These are phyloP conservation scores for Candida morakotiae DNA, from an alignment of 805 yeast genomes.

Conservation along the genomic window DNA sequence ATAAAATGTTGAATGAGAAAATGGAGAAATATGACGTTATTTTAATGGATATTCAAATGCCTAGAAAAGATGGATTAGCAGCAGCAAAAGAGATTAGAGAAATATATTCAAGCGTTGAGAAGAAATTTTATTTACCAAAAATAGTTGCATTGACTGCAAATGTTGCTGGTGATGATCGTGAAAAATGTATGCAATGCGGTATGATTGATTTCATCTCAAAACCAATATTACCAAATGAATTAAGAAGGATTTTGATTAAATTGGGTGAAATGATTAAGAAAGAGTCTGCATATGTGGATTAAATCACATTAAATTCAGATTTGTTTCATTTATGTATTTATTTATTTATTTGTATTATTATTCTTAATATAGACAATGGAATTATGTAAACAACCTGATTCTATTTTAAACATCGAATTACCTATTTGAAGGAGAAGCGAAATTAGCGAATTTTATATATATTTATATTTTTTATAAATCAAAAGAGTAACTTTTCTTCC, in stretches of 20 bases:
- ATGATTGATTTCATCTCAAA: constrained; percentile 52
- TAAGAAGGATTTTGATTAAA: constrained; percentile 31
- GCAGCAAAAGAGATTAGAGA: constrained; percentile 37
- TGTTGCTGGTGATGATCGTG: constrained; percentile 51
- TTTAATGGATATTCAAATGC: constrained; percentile 56
- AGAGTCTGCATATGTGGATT: neutral
- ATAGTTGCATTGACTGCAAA: constrained; percentile 49
- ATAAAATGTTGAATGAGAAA: constrained; percentile 17
- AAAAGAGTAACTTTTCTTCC: constrained; percentile 1
- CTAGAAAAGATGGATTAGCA: constrained; percentile 53
- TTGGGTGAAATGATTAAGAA: constrained; percentile 10
- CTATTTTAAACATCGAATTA: too few species aligned
- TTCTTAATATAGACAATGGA: too few species aligned
- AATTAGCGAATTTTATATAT: too few species aligned
- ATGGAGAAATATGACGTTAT: constrained; percentile 44
- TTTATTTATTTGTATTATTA: too few species aligned
- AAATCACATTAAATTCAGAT: neutral
- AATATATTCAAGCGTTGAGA: constrained; percentile 20
- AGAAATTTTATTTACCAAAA: constrained; percentile 23
- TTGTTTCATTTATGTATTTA: too few species aligned
- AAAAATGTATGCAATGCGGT: constrained; percentile 43
- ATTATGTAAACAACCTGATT: too few species aligned
- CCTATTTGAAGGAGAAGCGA: too few species aligned
- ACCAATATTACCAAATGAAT: constrained; percentile 46
- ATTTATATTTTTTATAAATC: neutral